Evolutionary conservation across 352 stramenopile genomes (phyloP).

Genomic region (Phytophthora megakarya): DNA sequence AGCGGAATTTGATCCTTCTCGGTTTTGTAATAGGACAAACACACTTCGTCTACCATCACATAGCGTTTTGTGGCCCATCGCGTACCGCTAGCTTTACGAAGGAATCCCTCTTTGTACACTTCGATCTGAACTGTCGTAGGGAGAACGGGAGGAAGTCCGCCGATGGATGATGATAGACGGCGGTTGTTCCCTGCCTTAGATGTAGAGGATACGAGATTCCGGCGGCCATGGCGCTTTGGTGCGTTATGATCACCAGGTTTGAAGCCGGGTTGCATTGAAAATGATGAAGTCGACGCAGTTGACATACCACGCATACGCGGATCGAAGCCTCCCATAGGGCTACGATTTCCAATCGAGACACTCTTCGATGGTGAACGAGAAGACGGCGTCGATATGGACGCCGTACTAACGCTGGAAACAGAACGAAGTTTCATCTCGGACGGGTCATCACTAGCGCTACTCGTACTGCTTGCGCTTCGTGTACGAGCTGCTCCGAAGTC

Average conservation of each 20-base stretch:
- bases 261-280: slow-evolving; percentile 62
- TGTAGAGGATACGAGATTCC: slow-evolving; percentile 70
- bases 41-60: slow-evolving; percentile 87
- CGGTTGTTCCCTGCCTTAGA: slow-evolving; percentile 45
- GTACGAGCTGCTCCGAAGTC: slow-evolving; percentile 56
- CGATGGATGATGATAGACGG: slow-evolving; percentile 46
- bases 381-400: slow-evolving; percentile 41
- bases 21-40: slow-evolving; percentile 86
- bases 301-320: slow-evolving; percentile 47
- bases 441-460: slow-evolving; percentile 49
- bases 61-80: slow-evolving; percentile 87
- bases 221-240: slow-evolving; percentile 55
- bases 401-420: slow-evolving; percentile 50
- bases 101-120: slow-evolving; percentile 82
- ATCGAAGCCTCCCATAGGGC: slow-evolving; percentile 30
- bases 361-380: slow-evolving; percentile 62
- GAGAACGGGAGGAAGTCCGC: slow-evolving; percentile 58
- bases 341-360: slow-evolving; percentile 40
- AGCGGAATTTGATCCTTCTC: slow-evolving; percentile 85
- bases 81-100: slow-evolving; percentile 84
- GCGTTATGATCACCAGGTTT: slow-evolving; percentile 57
- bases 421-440: slow-evolving; percentile 64
- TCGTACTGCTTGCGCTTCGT: slow-evolving; percentile 70
- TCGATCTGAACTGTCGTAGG: slow-evolving; percentile 73
- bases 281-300: slow-evolving; percentile 43